Percentiles rank a stretch among this genome's conserved stretches.
phyloP scores from a whole-genome alignment of 169 alveolate species.

The Eimeria brunetti region DNA sequence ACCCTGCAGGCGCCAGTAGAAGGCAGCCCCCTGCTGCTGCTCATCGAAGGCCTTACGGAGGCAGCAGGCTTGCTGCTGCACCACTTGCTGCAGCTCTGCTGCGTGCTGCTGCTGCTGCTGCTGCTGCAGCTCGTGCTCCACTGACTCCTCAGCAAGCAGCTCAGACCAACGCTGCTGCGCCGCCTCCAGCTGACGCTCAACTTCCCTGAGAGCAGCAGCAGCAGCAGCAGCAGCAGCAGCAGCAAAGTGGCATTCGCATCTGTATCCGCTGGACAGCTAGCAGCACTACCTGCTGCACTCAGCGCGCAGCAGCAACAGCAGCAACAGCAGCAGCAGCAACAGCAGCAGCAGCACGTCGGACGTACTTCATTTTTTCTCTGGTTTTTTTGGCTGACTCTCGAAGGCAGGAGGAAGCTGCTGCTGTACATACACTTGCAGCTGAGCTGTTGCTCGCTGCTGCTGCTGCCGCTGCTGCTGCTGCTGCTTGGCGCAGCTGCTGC shows the following conservation, averaged over 20 bases:
- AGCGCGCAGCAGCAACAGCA: not conserved
- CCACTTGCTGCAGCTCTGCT: constrained; percentile 63
- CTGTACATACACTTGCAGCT: constrained; percentile 48
- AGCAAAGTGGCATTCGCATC: not conserved
- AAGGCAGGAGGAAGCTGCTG: constrained; percentile 58
- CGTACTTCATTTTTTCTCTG: constrained; percentile 38
- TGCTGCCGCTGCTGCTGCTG: constrained; percentile 53
- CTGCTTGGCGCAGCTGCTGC: constrained; percentile 70
- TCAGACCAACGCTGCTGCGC: constrained; percentile 69
- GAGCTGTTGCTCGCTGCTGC: constrained; percentile 35
- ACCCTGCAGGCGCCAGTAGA: constrained; percentile 52
- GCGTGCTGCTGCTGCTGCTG: constrained; percentile 59
- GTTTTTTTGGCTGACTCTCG: constrained; percentile 51
- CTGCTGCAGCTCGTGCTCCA: constrained; percentile 7
- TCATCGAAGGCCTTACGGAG: constrained; percentile 27
- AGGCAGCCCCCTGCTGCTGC: constrained; percentile 69
- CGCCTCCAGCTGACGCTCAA: constrained; percentile 42
- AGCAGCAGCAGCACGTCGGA: constrained; percentile 16
- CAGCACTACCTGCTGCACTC: not conserved
- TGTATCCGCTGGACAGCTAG: not conserved
- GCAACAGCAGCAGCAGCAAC: not conserved
- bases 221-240: constrained; percentile 13
- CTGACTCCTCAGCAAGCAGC: constrained; percentile 61
- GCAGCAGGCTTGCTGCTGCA: constrained; percentile 46
- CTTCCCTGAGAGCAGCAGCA: constrained; percentile 65